Evolutionary conservation across 2,329 filamentous ascomycete genomes (phyloP), one percentile per base, ranked within the genome.

Genomic region (Trichoderma asperellum): DNA sequence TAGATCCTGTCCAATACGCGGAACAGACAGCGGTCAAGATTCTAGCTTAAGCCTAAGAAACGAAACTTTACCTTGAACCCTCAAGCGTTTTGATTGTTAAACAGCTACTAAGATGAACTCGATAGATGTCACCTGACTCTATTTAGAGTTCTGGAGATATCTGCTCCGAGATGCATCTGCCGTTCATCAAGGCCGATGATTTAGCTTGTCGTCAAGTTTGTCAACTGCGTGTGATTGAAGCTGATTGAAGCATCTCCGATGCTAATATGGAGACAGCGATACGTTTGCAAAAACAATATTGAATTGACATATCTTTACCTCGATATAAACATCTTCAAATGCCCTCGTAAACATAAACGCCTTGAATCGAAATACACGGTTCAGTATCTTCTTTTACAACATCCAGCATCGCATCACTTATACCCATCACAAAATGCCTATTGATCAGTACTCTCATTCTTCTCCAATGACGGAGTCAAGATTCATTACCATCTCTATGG

Each of bases 401-500:
- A 24, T 49, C 21, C 47, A 55, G 2, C 24, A 55, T 14, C 12
- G 21, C 21, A 55, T 55, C 52, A 55, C 27, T 18, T 27, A 11
- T 16, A 29, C 16, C 4, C 18, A n/a, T 10, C 7, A 27, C 40
- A 55, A 16, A 16, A 29, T 55, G 52, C 52, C 52, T 7, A 55
- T 55, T 29, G 52, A 55, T 4, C 10, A 55, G 27, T 7, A 55
- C 12, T 55, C 24, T 55, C 52, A 55, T 16, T 18, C 12, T 27
- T 55, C 6, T 55, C 24, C 10, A 52, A 62, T 34, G 59, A 24
- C 16, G 40, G 43, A 8, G 3, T 62, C 40, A 27, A 34, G 29
- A 52, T 62, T 11, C 59, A 62, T 62, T 52, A 27, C 43, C 12
- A 47, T 10, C 32, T 47, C 18, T 62, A 62, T 12, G n/a, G 59